Evolutionary conservation across 164 flowering plant species (phyloP).

Genomic region (Protea cynaroides): DNA sequence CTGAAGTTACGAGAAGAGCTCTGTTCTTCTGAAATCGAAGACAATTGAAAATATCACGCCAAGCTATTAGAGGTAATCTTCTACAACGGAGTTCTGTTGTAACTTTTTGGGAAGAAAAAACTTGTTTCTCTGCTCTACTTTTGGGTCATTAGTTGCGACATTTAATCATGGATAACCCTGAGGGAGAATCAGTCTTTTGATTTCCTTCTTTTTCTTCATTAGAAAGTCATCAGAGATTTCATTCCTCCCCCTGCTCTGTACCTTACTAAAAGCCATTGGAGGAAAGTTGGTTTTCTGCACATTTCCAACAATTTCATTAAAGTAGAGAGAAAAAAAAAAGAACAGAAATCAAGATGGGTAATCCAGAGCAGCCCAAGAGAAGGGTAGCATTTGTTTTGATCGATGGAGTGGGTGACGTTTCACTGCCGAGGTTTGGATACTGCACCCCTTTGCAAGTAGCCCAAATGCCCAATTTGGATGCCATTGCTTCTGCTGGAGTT

Average conservation of each 20-base stretch:
- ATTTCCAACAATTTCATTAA: background rate
- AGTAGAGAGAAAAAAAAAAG: background rate
- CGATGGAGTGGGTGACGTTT: slow-evolving; percentile 95
- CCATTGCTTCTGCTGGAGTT: slow-evolving; percentile 92
- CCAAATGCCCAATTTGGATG: slow-evolving; percentile 69
- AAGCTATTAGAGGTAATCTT: too few relatives aligned
- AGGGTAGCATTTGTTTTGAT: slow-evolving; percentile 88
- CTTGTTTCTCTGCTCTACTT: too few relatives aligned
- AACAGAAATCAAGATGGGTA: slow-evolving; percentile 26
- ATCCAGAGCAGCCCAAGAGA: slow-evolving; percentile 32
- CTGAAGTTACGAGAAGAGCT: too few relatives aligned
- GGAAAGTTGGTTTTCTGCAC: background rate
- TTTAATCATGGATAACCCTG: too few relatives aligned
- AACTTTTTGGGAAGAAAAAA: too few relatives aligned
- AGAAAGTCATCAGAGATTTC: background rate
- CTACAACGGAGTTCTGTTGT: too few relatives aligned
- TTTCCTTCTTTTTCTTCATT: too few relatives aligned
- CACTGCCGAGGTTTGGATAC: slow-evolving; percentile 64
- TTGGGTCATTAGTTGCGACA: too few relatives aligned
- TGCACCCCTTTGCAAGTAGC: slow-evolving; percentile 79
- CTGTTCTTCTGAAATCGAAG: too few relatives aligned
- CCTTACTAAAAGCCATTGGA: too few relatives aligned
- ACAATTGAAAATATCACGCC: too few relatives aligned
- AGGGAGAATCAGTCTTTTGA: background rate
- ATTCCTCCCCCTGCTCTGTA: background rate